A percentile compares a stretch with the other conserved stretches of the same genome.
phyloP scores from a whole-genome alignment of 345 rosid species.

The Pseudoturritis turrita region DNA sequence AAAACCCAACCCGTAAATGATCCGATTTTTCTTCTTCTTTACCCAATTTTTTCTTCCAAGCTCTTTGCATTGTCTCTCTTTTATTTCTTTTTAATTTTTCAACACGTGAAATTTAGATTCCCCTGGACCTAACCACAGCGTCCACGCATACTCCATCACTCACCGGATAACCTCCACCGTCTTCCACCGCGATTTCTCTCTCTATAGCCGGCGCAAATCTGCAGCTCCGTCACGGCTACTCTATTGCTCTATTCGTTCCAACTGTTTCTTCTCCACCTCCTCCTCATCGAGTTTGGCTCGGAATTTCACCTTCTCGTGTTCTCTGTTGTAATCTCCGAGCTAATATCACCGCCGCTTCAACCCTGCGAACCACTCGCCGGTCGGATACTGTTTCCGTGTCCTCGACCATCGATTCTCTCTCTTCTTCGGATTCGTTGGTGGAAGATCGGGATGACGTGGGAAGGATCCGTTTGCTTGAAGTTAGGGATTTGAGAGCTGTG shows the following conservation, averaged over 20 bases:
- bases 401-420: conserved; percentile 26
- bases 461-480: conserved; percentile 67
- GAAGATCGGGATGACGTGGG: conserved; percentile 21
- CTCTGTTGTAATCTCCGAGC: conserved; percentile 26
- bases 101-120: conserved; percentile 17
- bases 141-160: neutral
- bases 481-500: conserved; percentile 72
- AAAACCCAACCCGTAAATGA: too few relatives aligned
- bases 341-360: conserved; percentile 5
- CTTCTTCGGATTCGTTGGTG: conserved; percentile 24
- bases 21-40: too few relatives aligned
- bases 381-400: neutral
- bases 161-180: conserved; percentile 30
- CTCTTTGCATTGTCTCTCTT: too few relatives aligned
- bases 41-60: too few relatives aligned
- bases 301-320: conserved; percentile 21
- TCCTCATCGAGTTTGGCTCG: conserved; percentile 6
- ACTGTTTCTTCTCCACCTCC: conserved; percentile 16
- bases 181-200: conserved; percentile 21
- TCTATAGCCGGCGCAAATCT: conserved; percentile 30
- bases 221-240: conserved; percentile 27
- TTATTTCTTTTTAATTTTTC: neutral
- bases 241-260: conserved; percentile 14
- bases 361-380: conserved; percentile 15
- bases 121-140: neutral